Conservation (phyloP, 2,329 filamentous ascomycete species). For the Scolecobasidium constrictum region DNA sequence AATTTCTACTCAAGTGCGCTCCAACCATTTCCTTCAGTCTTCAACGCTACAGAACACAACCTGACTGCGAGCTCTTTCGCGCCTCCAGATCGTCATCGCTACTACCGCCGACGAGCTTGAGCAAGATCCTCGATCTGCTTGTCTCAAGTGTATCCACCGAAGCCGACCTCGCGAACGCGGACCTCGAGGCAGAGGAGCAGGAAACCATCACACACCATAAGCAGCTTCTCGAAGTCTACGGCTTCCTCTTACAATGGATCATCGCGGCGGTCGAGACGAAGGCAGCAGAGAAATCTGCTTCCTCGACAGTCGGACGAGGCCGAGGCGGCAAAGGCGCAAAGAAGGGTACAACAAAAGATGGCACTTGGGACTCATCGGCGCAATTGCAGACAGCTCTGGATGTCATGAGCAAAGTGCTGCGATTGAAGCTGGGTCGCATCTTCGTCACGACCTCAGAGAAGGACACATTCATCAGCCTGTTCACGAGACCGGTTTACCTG, state of each 20-base stretch:
- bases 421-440: conserved; percentile 81
- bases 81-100: conserved; percentile 68
- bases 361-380: conserved; percentile 74
- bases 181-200: conserved; percentile 86
- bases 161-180: conserved; percentile 73
- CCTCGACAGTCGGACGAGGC: conserved; percentile 57
- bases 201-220: conserved; percentile 81
- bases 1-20: conserved; percentile 92
- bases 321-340: conserved; percentile 68
- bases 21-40: conserved; percentile 37
- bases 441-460: conserved; percentile 94
- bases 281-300: conserved; percentile 76
- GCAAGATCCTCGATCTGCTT: conserved; percentile 86
- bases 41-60: conserved; percentile 19
- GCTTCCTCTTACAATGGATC: conserved; percentile 89
- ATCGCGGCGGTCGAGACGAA: conserved; percentile 91
- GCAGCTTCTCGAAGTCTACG: conserved; percentile 83
- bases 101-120: conserved; percentile 70
- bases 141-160: conserved; percentile 78
- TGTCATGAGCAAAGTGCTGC: conserved; percentile 91
- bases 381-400: conserved; percentile 86
- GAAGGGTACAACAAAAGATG: conserved; percentile 56
- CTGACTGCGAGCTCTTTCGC: conserved; percentile 50
- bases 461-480: conserved; percentile 85
- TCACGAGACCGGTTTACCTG: conserved; percentile 88